Base-by-base conservation (phyloP, 2,329 filamentous ascomycete genomes). In the Pseudofabraea citricarpa region DNA sequence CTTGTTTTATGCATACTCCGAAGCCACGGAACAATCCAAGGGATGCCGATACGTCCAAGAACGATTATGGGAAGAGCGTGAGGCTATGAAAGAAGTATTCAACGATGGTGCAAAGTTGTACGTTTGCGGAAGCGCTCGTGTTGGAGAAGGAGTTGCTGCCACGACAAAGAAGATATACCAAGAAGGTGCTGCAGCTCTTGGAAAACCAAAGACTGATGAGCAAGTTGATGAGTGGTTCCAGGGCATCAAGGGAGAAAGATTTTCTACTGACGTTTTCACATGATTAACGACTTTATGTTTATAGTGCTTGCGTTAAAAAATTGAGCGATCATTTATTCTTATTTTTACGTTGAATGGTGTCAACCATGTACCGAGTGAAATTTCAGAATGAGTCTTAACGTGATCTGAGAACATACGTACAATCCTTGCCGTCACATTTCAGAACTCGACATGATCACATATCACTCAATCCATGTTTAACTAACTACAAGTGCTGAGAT, bases 151-250 rank as follows among this genome's bases (percentile, higher is more conserved):
- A 5, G 68, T 73, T 1, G 64, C 66, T 50, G 57, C 63, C 27
- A 60, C 56, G 3, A 61, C 65, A 37, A 64, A 69, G 44, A 64
- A 58, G 49, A 71, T 74, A 35, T 65, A 65, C 36, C 58, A 60
- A 44, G 69, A 73, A 49, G 56, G 51, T 21, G 57, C 54, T 4
- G 56, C 62, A 44, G 57, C 50, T 21, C 27, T 44, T 18, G 66
- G 65, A 27, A 55, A 53, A 36, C 49, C 59, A 4, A 62, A 58
- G 38, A 64, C 57, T n/a, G 61, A 69, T 43, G 61, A 65, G 31
- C 62, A 64, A 50, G 61, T 63, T n/a, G 64, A 66, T 47, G 52
- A 60, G 39, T 74, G 71, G 69, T 72, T 70, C 46, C 61, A 66
- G 46, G 57, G 56, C 1, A 53, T 72, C 48, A 66, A 66, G 47